Conservation (phyloP, 352 stramenopile genomes). For the Thalassiosira hispida region DNA sequence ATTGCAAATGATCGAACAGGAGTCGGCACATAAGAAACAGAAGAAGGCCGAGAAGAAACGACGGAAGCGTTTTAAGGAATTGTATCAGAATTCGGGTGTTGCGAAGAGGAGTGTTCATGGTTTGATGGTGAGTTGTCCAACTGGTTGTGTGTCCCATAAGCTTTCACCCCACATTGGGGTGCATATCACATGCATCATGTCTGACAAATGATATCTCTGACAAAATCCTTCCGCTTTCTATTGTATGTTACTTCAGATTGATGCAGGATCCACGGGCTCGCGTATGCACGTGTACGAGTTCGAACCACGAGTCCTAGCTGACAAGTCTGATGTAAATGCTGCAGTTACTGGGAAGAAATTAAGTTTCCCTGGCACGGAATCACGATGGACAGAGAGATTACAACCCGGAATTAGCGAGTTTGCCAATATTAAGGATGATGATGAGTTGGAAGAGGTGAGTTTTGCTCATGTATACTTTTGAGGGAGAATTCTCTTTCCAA, state of each 20-base stretch:
- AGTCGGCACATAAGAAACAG: conserved; percentile 12
- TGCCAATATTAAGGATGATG: conserved; percentile 40
- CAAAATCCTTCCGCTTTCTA: not conserved
- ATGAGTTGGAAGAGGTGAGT: conserved; percentile 28
- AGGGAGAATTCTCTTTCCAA: not conserved
- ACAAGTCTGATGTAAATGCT: conserved; percentile 42
- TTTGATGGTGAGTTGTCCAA: conserved; percentile 65
- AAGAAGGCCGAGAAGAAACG: conserved; percentile 52
- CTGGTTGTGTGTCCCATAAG: not conserved
- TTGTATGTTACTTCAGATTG: conserved; percentile 56
- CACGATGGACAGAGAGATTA: conserved; percentile 83
- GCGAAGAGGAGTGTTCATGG: conserved; percentile 59
- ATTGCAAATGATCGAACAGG: not conserved
- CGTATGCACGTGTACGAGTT: conserved; percentile 86
- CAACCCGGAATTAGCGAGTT: conserved; percentile 82
- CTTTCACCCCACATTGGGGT: too few species aligned
- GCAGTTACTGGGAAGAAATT: conserved; percentile 66
- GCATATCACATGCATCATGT: not conserved
- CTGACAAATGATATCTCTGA: too few species aligned
- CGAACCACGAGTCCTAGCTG: conserved; percentile 54
- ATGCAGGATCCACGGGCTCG: conserved; percentile 85
- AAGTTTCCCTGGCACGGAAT: conserved; percentile 74
- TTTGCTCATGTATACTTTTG: conserved; percentile 27
- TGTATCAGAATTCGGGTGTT: conserved; percentile 64
- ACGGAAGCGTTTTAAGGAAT: conserved; percentile 37